Evolutionary conservation across 768 basidiomycete genomes (phyloP).

Genomic region (Rhodosporidiobolus sp.): DNA sequence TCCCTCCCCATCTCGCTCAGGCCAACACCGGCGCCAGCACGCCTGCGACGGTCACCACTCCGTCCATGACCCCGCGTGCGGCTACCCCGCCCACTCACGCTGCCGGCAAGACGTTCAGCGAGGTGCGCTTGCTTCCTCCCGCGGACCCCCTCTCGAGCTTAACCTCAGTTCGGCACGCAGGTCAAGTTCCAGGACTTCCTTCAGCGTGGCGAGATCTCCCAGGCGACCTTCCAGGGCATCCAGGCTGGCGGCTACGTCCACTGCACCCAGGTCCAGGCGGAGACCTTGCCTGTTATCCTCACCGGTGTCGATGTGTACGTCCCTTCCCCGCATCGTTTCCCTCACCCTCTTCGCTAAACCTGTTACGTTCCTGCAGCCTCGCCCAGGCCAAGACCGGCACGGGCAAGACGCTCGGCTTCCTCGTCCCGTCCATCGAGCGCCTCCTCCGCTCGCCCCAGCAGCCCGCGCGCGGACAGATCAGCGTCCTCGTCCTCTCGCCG

Average conservation of each 20-base stretch:
- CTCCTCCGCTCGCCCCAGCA: slow-evolving; percentile 42
- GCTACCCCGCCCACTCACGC: slow-evolving; percentile 5
- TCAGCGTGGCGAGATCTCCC: slow-evolving; percentile 10
- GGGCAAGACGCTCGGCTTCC: slow-evolving; percentile 56
- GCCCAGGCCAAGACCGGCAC: slow-evolving; percentile 51
- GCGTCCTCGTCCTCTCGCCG: slow-evolving; percentile 55
- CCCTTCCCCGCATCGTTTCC: neutral
- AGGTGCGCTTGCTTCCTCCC: no score
- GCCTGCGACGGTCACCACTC: slow-evolving; percentile 21
- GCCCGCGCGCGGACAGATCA: slow-evolving; percentile 39
- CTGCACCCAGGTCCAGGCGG: slow-evolving; percentile 41
- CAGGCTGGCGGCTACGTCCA: slow-evolving; percentile 12
- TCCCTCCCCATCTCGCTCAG: no score
- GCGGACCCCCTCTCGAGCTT: no score
- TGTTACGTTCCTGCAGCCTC: slow-evolving; percentile 12
- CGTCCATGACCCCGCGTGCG: slow-evolving; percentile 14
- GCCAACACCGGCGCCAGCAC: neutral
- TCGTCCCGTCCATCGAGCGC: slow-evolving; percentile 50
- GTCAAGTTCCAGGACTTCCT: slow-evolving; percentile 13
- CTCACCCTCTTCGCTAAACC: neutral
- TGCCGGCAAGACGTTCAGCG: slow-evolving; percentile 10
- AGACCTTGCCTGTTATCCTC: slow-evolving; percentile 38
- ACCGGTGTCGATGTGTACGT: slow-evolving; percentile 29
- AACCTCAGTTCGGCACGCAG: no score
- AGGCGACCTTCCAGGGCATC: neutral